Evolutionary conservation across 345 rosid species (phyloP).

Genomic region (Conringia planisiliqua): DNA sequence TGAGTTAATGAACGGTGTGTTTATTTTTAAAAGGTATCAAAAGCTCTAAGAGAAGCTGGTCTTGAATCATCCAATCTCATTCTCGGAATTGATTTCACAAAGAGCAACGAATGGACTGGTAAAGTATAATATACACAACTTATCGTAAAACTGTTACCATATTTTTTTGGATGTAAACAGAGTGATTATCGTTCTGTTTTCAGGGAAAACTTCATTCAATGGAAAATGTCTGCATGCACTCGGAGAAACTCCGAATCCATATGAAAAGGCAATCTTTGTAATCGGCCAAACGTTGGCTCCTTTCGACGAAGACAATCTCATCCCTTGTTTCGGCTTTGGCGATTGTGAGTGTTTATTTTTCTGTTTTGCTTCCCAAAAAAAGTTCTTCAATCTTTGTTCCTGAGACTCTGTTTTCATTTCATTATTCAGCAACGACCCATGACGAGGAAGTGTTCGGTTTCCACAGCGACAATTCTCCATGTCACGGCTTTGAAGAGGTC

Average conservation of each 20-base stretch:
- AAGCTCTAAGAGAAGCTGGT: conserved; percentile 67
- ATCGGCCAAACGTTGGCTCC: conserved; percentile 77
- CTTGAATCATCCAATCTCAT: conserved; percentile 89
- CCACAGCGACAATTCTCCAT: conserved; percentile 62
- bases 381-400: not conserved
- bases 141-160: not conserved
- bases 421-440: conserved; percentile 59
- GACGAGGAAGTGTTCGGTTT: conserved; percentile 73
- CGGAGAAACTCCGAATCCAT: conserved; percentile 61
- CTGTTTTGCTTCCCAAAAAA: not conserved
- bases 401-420: not conserved
- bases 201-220: conserved; percentile 57
- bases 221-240: conserved; percentile 60
- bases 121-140: not conserved
- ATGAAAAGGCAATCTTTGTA: conserved; percentile 70
- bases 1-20: not conserved
- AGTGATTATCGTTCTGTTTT: not conserved
- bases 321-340: conserved; percentile 91
- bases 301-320: conserved; percentile 80
- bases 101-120: conserved; percentile 97
- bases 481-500: conserved; percentile 88
- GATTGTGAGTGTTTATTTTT: conserved; percentile 33
- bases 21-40: conserved; percentile 44
- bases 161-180: not conserved
- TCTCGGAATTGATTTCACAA: conserved; percentile 81